Conservation (phyloP, 73 alveolate species). For the Uronychia setigera region DNA sequence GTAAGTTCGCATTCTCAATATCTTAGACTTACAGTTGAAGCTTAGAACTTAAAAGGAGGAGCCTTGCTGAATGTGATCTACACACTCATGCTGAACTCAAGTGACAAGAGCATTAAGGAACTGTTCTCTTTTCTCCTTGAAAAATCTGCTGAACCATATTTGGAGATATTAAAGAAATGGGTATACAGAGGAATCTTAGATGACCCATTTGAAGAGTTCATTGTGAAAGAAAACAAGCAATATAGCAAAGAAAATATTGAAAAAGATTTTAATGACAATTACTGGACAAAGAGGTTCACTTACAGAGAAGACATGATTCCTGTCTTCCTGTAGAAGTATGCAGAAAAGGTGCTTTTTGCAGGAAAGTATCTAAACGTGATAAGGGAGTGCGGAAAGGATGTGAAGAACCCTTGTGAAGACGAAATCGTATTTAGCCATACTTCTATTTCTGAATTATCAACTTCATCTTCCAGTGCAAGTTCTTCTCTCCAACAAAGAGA, state of each 20-base stretch:
- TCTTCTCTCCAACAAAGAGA: conserved; percentile 29
- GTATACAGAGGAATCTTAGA: conserved; percentile 91
- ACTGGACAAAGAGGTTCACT: conserved; percentile 94
- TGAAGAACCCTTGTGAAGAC: conserved; percentile 84
- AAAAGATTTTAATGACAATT: conserved; percentile 87
- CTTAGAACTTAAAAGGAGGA: conserved; percentile 93
- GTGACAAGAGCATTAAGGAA: conserved; percentile 84
- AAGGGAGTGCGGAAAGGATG: conserved; percentile 89
- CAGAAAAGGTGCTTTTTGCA: conserved; percentile 84
- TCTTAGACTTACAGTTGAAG: conserved; percentile 62
- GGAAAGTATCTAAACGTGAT: conserved; percentile 94
- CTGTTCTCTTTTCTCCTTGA: conserved; percentile 83
- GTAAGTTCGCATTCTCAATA: background rate
- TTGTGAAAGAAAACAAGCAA: conserved; percentile 80
- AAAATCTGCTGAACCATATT: conserved; percentile 92
- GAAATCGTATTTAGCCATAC: conserved; percentile 44
- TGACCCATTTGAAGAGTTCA: conserved; percentile 95
- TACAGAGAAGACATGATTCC: conserved; percentile 88
- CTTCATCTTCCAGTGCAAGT: background rate
- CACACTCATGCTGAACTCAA: conserved; percentile 79
- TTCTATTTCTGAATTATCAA: background rate
- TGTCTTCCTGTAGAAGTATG: conserved; percentile 78
- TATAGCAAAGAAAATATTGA: conserved; percentile 84
- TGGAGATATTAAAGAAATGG: conserved; percentile 94
- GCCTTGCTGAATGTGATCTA: conserved; percentile 88